phyloP scores from a whole-genome alignment of 163 green algal genomes.

The Prototheca wickerhamii region DNA sequence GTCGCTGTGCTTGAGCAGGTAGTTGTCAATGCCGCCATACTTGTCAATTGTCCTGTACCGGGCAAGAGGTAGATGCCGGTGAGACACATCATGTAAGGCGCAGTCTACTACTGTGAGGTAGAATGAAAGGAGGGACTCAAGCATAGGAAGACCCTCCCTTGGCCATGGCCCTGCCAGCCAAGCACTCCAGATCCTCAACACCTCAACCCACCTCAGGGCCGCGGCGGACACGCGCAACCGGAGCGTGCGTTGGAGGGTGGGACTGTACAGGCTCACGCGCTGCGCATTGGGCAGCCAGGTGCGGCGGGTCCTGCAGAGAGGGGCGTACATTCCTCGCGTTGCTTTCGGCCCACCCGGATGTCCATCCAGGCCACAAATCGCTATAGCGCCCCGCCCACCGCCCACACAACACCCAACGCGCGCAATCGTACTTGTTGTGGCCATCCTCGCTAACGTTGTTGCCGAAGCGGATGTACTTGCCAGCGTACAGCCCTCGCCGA shows the following conservation, averaged over 20 bases:
- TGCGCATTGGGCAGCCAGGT: constrained; percentile 72
- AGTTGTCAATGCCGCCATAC: constrained; percentile 56
- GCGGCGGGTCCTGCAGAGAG: constrained; percentile 56
- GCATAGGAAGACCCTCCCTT: too few relatives aligned
- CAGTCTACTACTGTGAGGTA: too few relatives aligned
- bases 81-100: too few relatives aligned
- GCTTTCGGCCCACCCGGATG: too few relatives aligned
- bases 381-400: too few relatives aligned
- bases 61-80: too few relatives aligned
- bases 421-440: constrained; percentile 78
- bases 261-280: constrained; percentile 56
- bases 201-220: constrained; percentile 42
- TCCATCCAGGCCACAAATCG: too few relatives aligned
- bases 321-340: too few relatives aligned
- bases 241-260: constrained; percentile 49
- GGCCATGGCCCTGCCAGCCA: background rate
- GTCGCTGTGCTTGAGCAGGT: constrained; percentile 51
- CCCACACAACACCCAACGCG: too few relatives aligned
- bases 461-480: constrained; percentile 49
- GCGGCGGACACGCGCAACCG: constrained; percentile 55
- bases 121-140: too few relatives aligned
- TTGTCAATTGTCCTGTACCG: constrained; percentile 52
- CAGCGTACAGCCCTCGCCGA: constrained; percentile 56
- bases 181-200: background rate
- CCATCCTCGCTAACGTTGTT: constrained; percentile 79